phyloP scores from a whole-genome alignment of 202 grass and related monocot species.

The Carex arenaria region DNA sequence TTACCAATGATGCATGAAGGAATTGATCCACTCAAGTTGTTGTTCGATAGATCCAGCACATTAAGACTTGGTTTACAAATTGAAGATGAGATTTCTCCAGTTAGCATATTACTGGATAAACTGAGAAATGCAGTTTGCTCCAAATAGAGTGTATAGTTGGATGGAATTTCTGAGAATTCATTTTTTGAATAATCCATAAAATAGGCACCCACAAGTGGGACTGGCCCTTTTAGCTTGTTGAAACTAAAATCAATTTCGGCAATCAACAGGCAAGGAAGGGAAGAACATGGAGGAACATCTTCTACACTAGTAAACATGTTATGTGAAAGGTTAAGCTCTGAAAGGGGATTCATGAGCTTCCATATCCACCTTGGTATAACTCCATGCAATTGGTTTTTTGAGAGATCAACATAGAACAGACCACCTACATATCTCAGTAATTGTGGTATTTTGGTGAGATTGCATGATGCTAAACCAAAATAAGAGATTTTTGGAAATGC shows the following conservation, averaged over 20 bases:
- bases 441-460: slow-evolving; percentile 35
- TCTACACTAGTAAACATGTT: slow-evolving; percentile 40
- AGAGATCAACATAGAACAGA: slow-evolving; percentile 33
- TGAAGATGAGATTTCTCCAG: slow-evolving; percentile 30
- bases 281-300: background rate
- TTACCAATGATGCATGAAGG: slow-evolving; percentile 34
- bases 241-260: slow-evolving; percentile 38
- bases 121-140: slow-evolving; percentile 5
- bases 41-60: slow-evolving; percentile 49
- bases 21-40: slow-evolving; percentile 39
- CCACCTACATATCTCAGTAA: slow-evolving; percentile 22
- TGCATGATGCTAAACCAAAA: too few species aligned
- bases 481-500: too few species aligned
- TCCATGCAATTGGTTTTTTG: slow-evolving; percentile 33
- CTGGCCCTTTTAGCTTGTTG: slow-evolving; percentile 35
- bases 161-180: slow-evolving; percentile 36
- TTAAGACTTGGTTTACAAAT: slow-evolving; percentile 28
- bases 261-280: too few species aligned
- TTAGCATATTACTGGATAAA: slow-evolving; percentile 29
- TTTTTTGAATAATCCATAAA: slow-evolving; percentile 46
- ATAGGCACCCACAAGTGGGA: slow-evolving; percentile 11
- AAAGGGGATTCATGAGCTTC: slow-evolving; percentile 3
- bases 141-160: background rate
- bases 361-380: slow-evolving; percentile 44
- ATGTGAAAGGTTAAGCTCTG: slow-evolving; percentile 35